These are phyloP conservation scores for Pythium aquatile DNA, from an alignment of 352 stramenopile species.

Conservation along the genomic window DNA sequence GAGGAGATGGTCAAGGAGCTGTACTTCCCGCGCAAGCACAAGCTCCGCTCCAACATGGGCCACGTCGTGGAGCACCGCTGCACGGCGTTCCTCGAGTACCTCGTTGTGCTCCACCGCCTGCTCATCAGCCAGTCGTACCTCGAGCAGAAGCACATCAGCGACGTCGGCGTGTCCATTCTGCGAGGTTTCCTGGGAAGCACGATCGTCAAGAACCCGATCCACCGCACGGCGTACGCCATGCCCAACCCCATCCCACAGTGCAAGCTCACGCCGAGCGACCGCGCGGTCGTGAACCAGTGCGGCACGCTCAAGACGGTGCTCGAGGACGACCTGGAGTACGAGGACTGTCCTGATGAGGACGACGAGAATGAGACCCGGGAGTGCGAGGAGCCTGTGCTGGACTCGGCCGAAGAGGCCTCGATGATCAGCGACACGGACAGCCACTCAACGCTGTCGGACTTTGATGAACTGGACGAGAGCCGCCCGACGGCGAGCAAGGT, in stretches of 20 bases:
- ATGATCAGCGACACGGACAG: constrained; percentile 28
- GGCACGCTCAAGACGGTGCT: constrained; percentile 35
- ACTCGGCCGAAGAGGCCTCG: constrained; percentile 23
- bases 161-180: constrained; percentile 32
- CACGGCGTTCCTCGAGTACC: constrained; percentile 35
- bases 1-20: constrained; percentile 28
- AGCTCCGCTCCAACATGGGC: constrained; percentile 30
- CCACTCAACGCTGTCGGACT: constrained; percentile 27
- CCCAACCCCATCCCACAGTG: constrained; percentile 31
- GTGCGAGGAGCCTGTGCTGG: constrained; percentile 16
- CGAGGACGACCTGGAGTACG: constrained; percentile 32
- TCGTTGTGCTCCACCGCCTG: constrained; percentile 31
- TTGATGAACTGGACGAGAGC: constrained; percentile 24
- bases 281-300: constrained; percentile 32
- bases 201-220: constrained; percentile 27
- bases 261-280: constrained; percentile 25
- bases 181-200: constrained; percentile 34
- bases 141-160: constrained; percentile 31
- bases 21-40: constrained; percentile 39
- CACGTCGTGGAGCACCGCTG: constrained; percentile 31
- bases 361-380: constrained; percentile 7
- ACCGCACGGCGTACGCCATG: constrained; percentile 27
- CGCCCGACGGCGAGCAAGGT: constrained; percentile 3
- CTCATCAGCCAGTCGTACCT: constrained; percentile 34
- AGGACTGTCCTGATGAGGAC: constrained; percentile 24